Percentiles rank a stretch among this genome's conserved stretches.
Evolutionary conservation across 345 rosid species (phyloP).

Genomic region (Cardamine occulta): DNA sequence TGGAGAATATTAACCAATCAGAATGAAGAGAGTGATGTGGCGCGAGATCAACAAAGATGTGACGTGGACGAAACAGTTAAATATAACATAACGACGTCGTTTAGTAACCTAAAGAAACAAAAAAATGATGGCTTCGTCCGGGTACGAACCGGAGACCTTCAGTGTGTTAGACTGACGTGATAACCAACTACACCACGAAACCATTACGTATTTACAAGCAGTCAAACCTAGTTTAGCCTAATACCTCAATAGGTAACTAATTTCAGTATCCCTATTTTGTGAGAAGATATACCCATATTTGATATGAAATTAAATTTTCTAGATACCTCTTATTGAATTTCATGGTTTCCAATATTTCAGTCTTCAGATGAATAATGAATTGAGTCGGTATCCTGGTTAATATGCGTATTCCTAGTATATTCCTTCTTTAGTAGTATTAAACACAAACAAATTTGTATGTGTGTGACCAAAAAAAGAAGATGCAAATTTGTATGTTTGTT

Average conservation of each 20-base stretch:
- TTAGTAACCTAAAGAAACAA: not conserved
- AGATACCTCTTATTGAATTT: too few species aligned
- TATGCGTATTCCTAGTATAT: not conserved
- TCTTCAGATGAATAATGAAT: too few species aligned
- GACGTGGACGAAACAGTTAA: slow-evolving; percentile 27
- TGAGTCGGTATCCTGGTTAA: not conserved
- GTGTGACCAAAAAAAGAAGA: not conserved
- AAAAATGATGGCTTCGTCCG: slow-evolving; percentile 55
- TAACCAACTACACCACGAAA: slow-evolving; percentile 99
- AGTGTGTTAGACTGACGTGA: slow-evolving; percentile 98
- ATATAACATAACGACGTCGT: slow-evolving; percentile 21
- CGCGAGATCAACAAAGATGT: slow-evolving; percentile 2
- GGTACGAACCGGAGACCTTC: slow-evolving; percentile 95
- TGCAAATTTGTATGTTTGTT: not conserved
- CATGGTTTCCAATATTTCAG: too few species aligned
- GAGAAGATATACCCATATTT: accelerated
- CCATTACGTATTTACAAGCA: slow-evolving; percentile 14
- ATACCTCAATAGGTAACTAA: too few species aligned
- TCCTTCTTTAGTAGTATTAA: not conserved
- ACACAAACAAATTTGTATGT: too few species aligned
- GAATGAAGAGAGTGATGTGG: slow-evolving; percentile 49
- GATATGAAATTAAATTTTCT: not conserved
- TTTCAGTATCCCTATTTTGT: accelerated
- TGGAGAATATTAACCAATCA: slow-evolving; percentile 52
- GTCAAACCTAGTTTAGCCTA: too few species aligned